Base-by-base conservation (phyloP, 2,329 filamentous ascomycete genomes). In the Biscogniauxia mediterranea region DNA sequence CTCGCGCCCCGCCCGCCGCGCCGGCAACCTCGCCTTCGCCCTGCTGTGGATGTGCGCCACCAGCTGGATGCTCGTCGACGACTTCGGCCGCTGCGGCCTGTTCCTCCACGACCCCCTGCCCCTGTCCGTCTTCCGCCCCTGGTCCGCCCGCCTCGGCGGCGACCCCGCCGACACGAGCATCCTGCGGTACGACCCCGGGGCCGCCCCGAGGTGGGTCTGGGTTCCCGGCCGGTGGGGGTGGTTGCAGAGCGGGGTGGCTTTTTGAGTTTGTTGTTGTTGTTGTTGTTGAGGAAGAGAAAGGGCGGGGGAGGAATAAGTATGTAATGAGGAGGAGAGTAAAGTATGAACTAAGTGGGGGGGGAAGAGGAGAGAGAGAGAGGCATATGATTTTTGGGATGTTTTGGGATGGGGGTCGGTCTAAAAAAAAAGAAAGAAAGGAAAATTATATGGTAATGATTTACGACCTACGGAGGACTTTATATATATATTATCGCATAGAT, bases 101-200 rank as follows among this genome's bases (percentile, higher is more conserved):
- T 97, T 91, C 90, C 75, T 96, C 15, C 86, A 87, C 63, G 92
- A 97, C 74, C 92, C 92, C 0, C 76, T 96, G n/a, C 92, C 93
- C 0, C 66, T 94, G 8, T 96, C 91, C 58, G 71, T 83, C 0
- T 71, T 93, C n/a, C 81, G 92, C 25, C 84, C 82, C 1, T 38
- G 93, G 17, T 15, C n/a, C 63, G 89, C 90, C 0, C 78, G 89
- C 42, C 90, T 90, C 0, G 78, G 89, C 38, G 38, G 38, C 4
- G 38, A 46, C 38, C 38, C 38, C 15, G 38, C 38, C 38, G 38
- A 46, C 15, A 46, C 38, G 2, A 5, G 38, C 15, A 6, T 46
- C 81, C 91, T 85, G 85, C 85, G 90, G 68, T 92, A 89, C 85
- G 80, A 81, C 64, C 72, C 79, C 32, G 74, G 81, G 21, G 78